Percentiles rank a stretch among this genome's conserved stretches.
Conservation (phyloP, 2,329 filamentous ascomycete genomes). For the Colletotrichum falcatum region DNA sequence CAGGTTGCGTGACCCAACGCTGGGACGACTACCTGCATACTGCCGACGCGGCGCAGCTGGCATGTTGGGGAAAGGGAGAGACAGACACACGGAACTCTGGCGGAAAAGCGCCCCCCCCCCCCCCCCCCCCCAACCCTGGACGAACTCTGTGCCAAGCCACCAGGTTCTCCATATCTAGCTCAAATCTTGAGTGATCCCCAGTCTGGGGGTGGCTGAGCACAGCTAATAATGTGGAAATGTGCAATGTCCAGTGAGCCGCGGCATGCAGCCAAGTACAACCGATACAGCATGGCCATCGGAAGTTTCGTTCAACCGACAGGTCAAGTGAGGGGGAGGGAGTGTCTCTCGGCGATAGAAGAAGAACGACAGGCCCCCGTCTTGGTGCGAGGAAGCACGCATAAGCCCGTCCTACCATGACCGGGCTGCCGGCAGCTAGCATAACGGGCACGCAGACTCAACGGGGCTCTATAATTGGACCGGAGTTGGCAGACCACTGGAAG, state of each 20-base stretch:
- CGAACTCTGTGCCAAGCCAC: constrained; percentile 30
- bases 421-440: neutral
- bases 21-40: neutral
- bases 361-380: too few species aligned
- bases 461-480: neutral
- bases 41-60: neutral
- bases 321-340: neutral
- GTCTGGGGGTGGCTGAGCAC: constrained; percentile 36
- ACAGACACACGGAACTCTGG: neutral
- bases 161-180: constrained; percentile 2
- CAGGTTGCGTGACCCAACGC: neutral
- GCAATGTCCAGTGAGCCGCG: neutral
- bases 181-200: neutral
- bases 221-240: constrained; percentile 23
- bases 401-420: constrained; percentile 6
- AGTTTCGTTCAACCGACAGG: neutral
- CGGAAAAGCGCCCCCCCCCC: constrained; percentile 24
- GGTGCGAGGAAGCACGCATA: neutral
- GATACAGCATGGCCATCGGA: constrained; percentile 3
- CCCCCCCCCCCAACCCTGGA: constrained; percentile 16
- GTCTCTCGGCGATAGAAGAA: neutral
- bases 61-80: neutral
- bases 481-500: neutral
- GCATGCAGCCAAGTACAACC: constrained; percentile 26
- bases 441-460: neutral